These are phyloP conservation scores for Dillenia suffruticosa DNA, from an alignment of 164 flowering plant species.

Conservation along the genomic window DNA sequence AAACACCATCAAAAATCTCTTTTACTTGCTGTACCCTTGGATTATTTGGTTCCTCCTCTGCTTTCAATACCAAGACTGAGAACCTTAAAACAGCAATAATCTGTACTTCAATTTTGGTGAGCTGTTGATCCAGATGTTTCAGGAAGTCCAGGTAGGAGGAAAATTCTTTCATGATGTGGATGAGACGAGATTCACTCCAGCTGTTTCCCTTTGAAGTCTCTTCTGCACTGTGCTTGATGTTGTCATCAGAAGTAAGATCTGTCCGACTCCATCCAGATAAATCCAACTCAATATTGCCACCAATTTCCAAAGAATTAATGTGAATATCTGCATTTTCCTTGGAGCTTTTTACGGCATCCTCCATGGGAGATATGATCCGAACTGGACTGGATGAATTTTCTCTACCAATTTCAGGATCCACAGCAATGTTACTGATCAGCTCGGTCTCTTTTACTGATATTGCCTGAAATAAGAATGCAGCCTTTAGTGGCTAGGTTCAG, in stretches of 20 bases:
- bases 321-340: slow-evolving; percentile 15
- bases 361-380: slow-evolving; percentile 52
- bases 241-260: slow-evolving; percentile 3
- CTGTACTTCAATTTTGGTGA: slow-evolving; percentile 54
- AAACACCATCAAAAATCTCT: slow-evolving; percentile 50
- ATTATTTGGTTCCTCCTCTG: slow-evolving; percentile 37
- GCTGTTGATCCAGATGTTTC: slow-evolving; percentile 52
- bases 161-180: slow-evolving; percentile 21
- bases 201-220: background rate
- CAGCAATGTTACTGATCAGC: slow-evolving; percentile 48
- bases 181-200: slow-evolving; percentile 15
- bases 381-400: slow-evolving; percentile 36
- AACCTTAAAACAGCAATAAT: slow-evolving; percentile 42
- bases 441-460: slow-evolving; percentile 69
- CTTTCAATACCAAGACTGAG: slow-evolving; percentile 39
- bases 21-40: slow-evolving; percentile 37
- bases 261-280: slow-evolving; percentile 4
- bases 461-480: slow-evolving; percentile 43
- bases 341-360: slow-evolving; percentile 20
- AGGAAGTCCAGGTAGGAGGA: slow-evolving; percentile 56
- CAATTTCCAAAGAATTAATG: background rate
- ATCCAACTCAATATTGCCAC: slow-evolving; percentile 17
- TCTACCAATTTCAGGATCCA: slow-evolving; percentile 35
- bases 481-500: too few species aligned
- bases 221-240: slow-evolving; percentile 11